phyloP scores from a whole-genome alignment of 495 filamentous ascomycete species.

The Neurospora tetraspora region DNA sequence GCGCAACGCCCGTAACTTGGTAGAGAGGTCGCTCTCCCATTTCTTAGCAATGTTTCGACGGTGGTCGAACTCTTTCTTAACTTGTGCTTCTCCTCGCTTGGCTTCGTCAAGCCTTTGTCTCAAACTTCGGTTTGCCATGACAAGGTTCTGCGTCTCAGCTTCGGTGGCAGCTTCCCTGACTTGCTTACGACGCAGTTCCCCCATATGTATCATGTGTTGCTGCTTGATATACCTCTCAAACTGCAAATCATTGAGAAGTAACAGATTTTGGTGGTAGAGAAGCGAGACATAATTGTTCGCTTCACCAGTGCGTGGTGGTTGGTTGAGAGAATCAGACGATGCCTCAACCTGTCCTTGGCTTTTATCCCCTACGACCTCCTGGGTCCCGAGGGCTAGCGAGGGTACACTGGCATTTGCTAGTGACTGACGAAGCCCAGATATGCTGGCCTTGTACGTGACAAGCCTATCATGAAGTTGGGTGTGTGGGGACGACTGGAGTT shows the following conservation, averaged over 20 bases:
- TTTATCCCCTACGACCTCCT: conserved; percentile 26
- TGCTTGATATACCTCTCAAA: conserved; percentile 69
- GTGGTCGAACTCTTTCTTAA: conserved; percentile 54
- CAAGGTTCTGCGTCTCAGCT: conserved; percentile 64
- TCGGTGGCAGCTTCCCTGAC: conserved; percentile 59
- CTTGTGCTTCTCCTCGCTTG: conserved; percentile 49
- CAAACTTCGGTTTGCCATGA: conserved; percentile 62
- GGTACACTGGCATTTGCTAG: conserved; percentile 40
- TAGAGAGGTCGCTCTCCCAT: conserved; percentile 55
- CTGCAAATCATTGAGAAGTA: conserved; percentile 63
- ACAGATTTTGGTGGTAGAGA: conserved; percentile 53
- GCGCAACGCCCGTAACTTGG: conserved; percentile 46
- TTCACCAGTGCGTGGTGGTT: conserved; percentile 1
- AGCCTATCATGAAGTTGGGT: conserved; percentile 44
- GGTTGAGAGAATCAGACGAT: conserved; percentile 7
- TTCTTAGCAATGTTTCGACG: conserved; percentile 57
- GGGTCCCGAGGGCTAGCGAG: conserved; percentile 35
- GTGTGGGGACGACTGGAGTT: conserved; percentile 33
- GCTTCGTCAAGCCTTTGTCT: conserved; percentile 57
- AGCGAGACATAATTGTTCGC: conserved; percentile 39
- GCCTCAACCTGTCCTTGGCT: conserved; percentile 8
- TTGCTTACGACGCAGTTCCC: conserved; percentile 56
- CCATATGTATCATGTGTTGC: conserved; percentile 66
- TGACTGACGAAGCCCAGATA: conserved; percentile 42
- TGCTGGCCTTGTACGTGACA: conserved; percentile 40